These are phyloP conservation scores for Cutaneotrichosporon spelunceum DNA, from an alignment of 1,284 basidiomycete genomes.

Conservation along the genomic window DNA sequence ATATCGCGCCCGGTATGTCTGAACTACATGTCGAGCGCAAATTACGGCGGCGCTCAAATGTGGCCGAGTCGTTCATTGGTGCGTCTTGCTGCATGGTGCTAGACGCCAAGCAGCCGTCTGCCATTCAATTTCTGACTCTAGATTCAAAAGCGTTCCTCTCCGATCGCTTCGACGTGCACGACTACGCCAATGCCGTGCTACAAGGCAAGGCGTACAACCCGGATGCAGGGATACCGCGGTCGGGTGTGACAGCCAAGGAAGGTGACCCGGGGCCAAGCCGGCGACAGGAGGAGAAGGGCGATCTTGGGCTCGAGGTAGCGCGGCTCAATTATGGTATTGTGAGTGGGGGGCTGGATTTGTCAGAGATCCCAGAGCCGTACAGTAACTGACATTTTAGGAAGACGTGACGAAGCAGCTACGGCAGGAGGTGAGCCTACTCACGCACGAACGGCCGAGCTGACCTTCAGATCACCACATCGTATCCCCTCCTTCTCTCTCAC, in stretches of 20 bases:
- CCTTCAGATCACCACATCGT: constrained; percentile 53
- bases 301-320: constrained; percentile 78
- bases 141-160: constrained; percentile 51
- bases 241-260: constrained; percentile 7
- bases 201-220: constrained; percentile 70
- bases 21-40: constrained; percentile 9
- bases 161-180: constrained; percentile 73
- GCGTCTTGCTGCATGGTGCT: neutral
- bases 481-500: constrained; percentile 51
- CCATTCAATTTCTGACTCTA: constrained; percentile 9
- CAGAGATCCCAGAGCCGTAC: neutral
- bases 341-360: constrained; percentile 19
- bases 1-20: constrained; percentile 1
- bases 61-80: constrained; percentile 25
- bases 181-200: constrained; percentile 82
- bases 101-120: neutral
- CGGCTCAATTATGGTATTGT: constrained; percentile 72
- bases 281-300: constrained; percentile 59
- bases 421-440: constrained; percentile 62
- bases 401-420: constrained; percentile 84
- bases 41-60: constrained; percentile 13
- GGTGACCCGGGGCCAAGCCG: constrained; percentile 5
- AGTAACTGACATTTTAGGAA: constrained; percentile 53
- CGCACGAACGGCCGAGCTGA: constrained; percentile 56
- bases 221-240: constrained; percentile 21